These are phyloP conservation scores for Ganoderma boninense DNA, from an alignment of 1,284 basidiomycete genomes.

Conservation along the genomic window DNA sequence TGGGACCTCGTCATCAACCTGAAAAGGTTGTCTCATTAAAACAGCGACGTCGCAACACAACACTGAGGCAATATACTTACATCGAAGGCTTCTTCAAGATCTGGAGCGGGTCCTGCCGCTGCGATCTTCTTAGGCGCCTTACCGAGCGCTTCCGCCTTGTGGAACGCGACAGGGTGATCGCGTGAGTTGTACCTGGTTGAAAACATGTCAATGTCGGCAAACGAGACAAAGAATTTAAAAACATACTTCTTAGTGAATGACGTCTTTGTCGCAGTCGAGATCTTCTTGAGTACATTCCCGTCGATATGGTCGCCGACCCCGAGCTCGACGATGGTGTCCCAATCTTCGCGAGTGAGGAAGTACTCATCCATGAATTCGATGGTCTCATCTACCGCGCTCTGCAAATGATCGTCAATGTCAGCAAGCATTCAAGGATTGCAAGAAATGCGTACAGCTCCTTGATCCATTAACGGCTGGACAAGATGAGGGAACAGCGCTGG, in stretches of 20 bases:
- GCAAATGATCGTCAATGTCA: background rate
- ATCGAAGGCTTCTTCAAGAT: slow-evolving; percentile 89
- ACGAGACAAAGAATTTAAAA: background rate
- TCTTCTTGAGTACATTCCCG: slow-evolving; percentile 82
- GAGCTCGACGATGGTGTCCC: slow-evolving; percentile 95
- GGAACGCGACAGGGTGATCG: slow-evolving; percentile 93
- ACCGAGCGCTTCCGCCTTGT: slow-evolving; percentile 84
- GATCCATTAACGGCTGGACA: slow-evolving; percentile 80
- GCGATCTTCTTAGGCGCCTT: slow-evolving; percentile 81
- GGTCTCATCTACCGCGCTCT: slow-evolving; percentile 84
- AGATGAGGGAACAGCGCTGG: slow-evolving; percentile 85
- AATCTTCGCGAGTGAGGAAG: slow-evolving; percentile 92
- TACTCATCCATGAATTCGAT: slow-evolving; percentile 95
- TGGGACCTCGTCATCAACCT: slow-evolving; percentile 51
- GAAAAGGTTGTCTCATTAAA: slow-evolving; percentile 8
- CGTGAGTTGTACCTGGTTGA: slow-evolving; percentile 78
- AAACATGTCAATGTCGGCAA: background rate
- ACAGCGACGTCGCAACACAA: slow-evolving; percentile 5
- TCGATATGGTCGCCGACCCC: slow-evolving; percentile 87
- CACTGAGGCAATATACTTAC: slow-evolving; percentile 41
- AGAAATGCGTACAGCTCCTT: slow-evolving; percentile 64
- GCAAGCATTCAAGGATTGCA: background rate
- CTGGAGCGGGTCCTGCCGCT: slow-evolving; percentile 76
- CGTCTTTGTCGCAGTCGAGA: slow-evolving; percentile 83
- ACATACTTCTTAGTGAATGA: slow-evolving; percentile 87